Percentiles rank a stretch among this genome's conserved stretches.
These are phyloP conservation scores for Cardamine chenopodiifolia DNA, from an alignment of 345 rosid species.

Conservation along the genomic window DNA sequence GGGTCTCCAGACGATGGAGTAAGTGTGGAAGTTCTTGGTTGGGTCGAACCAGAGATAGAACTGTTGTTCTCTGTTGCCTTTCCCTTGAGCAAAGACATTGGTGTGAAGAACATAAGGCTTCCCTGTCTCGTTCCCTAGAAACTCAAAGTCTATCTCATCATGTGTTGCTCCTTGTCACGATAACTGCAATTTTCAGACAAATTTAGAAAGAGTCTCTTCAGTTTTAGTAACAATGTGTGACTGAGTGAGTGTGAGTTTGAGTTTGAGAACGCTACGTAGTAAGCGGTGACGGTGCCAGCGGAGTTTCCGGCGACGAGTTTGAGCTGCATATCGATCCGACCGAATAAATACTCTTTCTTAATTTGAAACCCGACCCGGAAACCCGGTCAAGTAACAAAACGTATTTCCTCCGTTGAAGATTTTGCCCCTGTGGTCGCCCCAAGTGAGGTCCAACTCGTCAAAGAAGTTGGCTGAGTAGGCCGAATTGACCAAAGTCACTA, in stretches of 20 bases:
- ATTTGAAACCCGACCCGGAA: constrained; percentile 64
- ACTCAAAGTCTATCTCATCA: constrained; percentile 74
- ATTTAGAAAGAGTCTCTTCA: background rate
- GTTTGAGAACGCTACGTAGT: constrained; percentile 47
- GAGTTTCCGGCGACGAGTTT: constrained; percentile 71
- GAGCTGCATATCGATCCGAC: constrained; percentile 66
- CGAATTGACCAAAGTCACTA: constrained; percentile 14
- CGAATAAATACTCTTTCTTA: constrained; percentile 62
- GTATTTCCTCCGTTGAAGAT: constrained; percentile 57
- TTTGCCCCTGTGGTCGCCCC: constrained; percentile 59
- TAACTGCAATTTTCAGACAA: constrained; percentile 40
- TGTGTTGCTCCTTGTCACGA: constrained; percentile 56
- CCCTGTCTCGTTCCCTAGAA: constrained; percentile 63
- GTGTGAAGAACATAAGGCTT: constrained; percentile 67
- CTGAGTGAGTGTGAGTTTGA: background rate
- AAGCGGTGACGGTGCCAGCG: constrained; percentile 73
- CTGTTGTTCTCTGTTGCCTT: constrained; percentile 70
- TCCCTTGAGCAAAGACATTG: constrained; percentile 59
- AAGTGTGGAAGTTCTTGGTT: constrained; percentile 70
- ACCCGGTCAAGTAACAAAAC: constrained; percentile 51
- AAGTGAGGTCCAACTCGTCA: constrained; percentile 54
- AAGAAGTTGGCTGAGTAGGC: constrained; percentile 50
- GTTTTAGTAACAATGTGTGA: background rate
- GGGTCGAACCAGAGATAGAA: constrained; percentile 72
- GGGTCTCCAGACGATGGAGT: constrained; percentile 66